Base-by-base conservation (phyloP, 192 early-diverging fungal species). In the Helicostylum pulchrum region DNA sequence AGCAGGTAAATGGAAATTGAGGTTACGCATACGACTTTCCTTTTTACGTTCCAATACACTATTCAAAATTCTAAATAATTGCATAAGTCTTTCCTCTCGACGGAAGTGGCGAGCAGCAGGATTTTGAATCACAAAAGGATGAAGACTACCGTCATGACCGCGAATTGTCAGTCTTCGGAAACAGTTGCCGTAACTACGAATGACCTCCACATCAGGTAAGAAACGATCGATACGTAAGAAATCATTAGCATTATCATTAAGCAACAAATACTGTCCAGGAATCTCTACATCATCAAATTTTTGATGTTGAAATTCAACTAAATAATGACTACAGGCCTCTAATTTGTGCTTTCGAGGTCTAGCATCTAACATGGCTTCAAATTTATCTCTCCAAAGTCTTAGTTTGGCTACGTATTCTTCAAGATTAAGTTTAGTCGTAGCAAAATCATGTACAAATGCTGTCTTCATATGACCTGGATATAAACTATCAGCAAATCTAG, bases 241-340 rank as follows among this genome's bases (percentile, higher is more conserved):
- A 70, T 97, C 93, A 61, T 91, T 89, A 73, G 85, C 90, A 70
- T 80, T 90, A 65, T 95, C 85, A 74, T 71, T 79, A 20, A 73
- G 69, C 65, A 91, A 65, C 67, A 96, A 75, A 70, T 98, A 98
- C 74, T 99, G 96, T 7, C 98, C 98, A 14, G 98, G 98, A 6
- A 99, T 86, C 66, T 98, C 96, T n/a, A 99, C 91, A 57, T 98
- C 95, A 64, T 98, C 96, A 69, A 99, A 98, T 72, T 96, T 97
- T 70, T 94, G 90, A 74, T 97, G 93, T 70, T 99, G 95, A 81
- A 99, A 98, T 75, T 99, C 98, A 8, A 92, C 93, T 51, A 99
- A 74, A 78, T 95, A 97, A 47, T 92, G 91, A 36, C 88, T 91
- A 70, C 89, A 92, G 63, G 91, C 82, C 66, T 97, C 93, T 3